Evolutionary conservation across 1,139 yeast genomes (phyloP).

Genomic region (Petasospora rhodanensis): DNA sequence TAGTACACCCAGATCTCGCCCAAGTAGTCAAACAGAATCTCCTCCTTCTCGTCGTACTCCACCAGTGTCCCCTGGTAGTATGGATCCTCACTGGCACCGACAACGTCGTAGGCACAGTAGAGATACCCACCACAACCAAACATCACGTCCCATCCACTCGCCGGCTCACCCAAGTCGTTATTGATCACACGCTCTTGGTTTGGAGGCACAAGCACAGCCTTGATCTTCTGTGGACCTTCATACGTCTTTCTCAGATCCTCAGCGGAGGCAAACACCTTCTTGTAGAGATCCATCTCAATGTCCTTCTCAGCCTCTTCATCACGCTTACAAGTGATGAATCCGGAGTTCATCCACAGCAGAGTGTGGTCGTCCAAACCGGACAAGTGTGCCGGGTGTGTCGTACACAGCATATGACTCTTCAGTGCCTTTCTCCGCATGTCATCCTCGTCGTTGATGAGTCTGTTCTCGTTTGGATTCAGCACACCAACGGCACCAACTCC

Average conservation of each 20-base stretch:
- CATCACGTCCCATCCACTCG: slow-evolving; percentile 30
- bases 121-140: slow-evolving; percentile 39
- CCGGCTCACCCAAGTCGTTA: slow-evolving; percentile 30
- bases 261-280: slow-evolving; percentile 24
- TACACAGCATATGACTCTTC: slow-evolving; percentile 40
- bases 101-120: slow-evolving; percentile 43
- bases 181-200: slow-evolving; percentile 26
- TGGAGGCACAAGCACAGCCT: slow-evolving; percentile 34
- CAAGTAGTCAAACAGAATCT: slow-evolving; percentile 21
- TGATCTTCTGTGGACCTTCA: slow-evolving; percentile 26
- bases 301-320: slow-evolving; percentile 30
- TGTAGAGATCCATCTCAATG: slow-evolving; percentile 28
- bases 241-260: slow-evolving; percentile 24
- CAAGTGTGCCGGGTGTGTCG: slow-evolving; percentile 51
- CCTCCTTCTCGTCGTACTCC: slow-evolving; percentile 20
- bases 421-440: slow-evolving; percentile 28
- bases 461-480: slow-evolving; percentile 30
- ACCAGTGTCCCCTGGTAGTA: slow-evolving; percentile 24
- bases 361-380: slow-evolving; percentile 36
- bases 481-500: slow-evolving; percentile 27
- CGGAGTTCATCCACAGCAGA: slow-evolving; percentile 53
- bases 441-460: slow-evolving; percentile 28
- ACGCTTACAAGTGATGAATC: slow-evolving; percentile 49
- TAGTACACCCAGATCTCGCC: slow-evolving; percentile 25
- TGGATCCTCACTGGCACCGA: slow-evolving; percentile 35